Conservation (phyloP, 2,329 filamentous ascomycete genomes). For the Leptoxyphium fumago region DNA sequence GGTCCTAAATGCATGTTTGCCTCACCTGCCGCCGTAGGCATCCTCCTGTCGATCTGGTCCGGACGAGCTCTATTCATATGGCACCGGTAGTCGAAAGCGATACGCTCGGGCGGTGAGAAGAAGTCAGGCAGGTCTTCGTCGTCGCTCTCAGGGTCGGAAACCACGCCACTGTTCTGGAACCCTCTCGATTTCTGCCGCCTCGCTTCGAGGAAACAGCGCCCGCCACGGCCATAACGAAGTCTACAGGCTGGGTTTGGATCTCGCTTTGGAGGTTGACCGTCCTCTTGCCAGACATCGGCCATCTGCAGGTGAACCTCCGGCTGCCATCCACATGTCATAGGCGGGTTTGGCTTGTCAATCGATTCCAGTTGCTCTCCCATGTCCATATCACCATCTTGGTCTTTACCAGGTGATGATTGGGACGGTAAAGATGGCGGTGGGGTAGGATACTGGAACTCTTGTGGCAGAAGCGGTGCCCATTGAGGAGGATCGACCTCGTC, state of each 20-base stretch:
- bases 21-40: background rate
- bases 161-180: slow-evolving; percentile 16
- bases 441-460: slow-evolving; percentile 25
- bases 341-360: slow-evolving; percentile 8
- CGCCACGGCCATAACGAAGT: slow-evolving; percentile 69
- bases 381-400: slow-evolving; percentile 24
- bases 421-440: slow-evolving; percentile 33
- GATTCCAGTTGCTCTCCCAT: slow-evolving; percentile 10
- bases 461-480: slow-evolving; percentile 15
- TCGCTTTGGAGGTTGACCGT: slow-evolving; percentile 4
- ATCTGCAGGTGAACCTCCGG: slow-evolving; percentile 12
- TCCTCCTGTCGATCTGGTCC: background rate
- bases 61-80: background rate
- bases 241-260: slow-evolving; percentile 52
- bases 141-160: slow-evolving; percentile 76
- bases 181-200: slow-evolving; percentile 13
- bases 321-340: slow-evolving; percentile 5
- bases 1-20: background rate
- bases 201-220: slow-evolving; percentile 73
- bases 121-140: slow-evolving; percentile 54
- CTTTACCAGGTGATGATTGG: slow-evolving; percentile 21
- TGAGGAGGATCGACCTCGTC: slow-evolving; percentile 16
- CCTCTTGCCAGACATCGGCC: slow-evolving; percentile 7
- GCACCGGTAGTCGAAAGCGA: slow-evolving; percentile 55
- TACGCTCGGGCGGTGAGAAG: slow-evolving; percentile 13